Evolutionary conservation across 2,329 filamentous ascomycete species (phyloP).

Genomic region (Diaporthe sp.): DNA sequence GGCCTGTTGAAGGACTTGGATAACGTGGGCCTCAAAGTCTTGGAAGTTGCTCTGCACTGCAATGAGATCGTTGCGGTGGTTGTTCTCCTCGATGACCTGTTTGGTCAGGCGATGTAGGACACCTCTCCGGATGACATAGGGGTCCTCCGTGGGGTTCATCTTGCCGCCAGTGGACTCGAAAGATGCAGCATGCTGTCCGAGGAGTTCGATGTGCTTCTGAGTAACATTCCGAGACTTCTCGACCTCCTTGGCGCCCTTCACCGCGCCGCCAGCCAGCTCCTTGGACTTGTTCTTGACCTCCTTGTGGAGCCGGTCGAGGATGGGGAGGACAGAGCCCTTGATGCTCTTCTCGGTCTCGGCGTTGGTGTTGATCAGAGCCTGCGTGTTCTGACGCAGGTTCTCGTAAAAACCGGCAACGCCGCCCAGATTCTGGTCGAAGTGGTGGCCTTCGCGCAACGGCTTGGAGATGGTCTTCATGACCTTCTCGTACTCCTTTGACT

Average conservation of each 20-base stretch:
- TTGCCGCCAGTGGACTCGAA: conserved; percentile 83
- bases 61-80: conserved; percentile 91
- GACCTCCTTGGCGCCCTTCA: conserved; percentile 89
- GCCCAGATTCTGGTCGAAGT: conserved; percentile 92
- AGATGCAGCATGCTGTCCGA: conserved; percentile 86
- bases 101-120: conserved; percentile 88
- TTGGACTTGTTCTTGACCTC: conserved; percentile 98
- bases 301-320: conserved; percentile 90
- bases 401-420: conserved; percentile 93
- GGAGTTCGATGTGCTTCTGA: conserved; percentile 95
- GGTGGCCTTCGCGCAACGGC: conserved; percentile 88
- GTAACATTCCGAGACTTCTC: conserved; percentile 88
- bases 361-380: conserved; percentile 90
- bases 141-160: conserved; percentile 81
- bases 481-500: conserved; percentile 96
- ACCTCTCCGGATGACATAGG: conserved; percentile 87
- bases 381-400: conserved; percentile 92
- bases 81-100: conserved; percentile 96
- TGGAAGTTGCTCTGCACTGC: conserved; percentile 92
- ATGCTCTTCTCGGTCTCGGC: conserved; percentile 92
- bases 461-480: conserved; percentile 92
- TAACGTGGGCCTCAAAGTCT: conserved; percentile 87
- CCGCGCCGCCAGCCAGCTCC: conserved; percentile 84
- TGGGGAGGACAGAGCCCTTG: conserved; percentile 86
- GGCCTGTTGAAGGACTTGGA: conserved; percentile 85